A percentile compares a stretch with the other conserved stretches of the same genome.
Conservation (phyloP, 495 filamentous ascomycete species). For the Trichocladium uniseriatum region DNA sequence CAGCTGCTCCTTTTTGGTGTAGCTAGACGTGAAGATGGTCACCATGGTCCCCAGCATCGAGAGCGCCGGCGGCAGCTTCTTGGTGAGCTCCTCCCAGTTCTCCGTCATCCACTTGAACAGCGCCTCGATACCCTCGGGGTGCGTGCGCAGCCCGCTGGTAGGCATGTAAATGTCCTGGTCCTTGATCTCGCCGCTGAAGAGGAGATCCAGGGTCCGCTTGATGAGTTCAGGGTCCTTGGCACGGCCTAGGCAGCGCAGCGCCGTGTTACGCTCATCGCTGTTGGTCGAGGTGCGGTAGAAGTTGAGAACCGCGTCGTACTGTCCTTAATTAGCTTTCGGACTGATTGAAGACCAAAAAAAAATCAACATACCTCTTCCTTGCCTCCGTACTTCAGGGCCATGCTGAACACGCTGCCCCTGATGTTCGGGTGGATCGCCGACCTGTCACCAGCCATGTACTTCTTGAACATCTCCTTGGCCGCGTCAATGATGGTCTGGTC, state of each 20-base stretch:
- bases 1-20: constrained; percentile 66
- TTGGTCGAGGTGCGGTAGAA: constrained; percentile 79
- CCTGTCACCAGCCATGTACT: constrained; percentile 56
- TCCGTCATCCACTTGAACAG: constrained; percentile 75
- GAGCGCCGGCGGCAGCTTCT: constrained; percentile 70
- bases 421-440: constrained; percentile 67
- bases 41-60: constrained; percentile 82
- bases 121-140: constrained; percentile 67
- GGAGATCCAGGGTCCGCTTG: constrained; percentile 64
- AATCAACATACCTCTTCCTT: constrained; percentile 52
- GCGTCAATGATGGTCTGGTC: constrained; percentile 53
- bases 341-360: background rate
- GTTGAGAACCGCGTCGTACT: constrained; percentile 72
- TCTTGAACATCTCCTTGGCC: constrained; percentile 65
- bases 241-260: constrained; percentile 75
- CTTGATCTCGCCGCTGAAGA: constrained; percentile 77
- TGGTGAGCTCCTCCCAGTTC: constrained; percentile 74
- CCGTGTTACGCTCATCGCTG: constrained; percentile 92
- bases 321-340: constrained; percentile 1
- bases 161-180: constrained; percentile 94
- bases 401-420: constrained; percentile 58
- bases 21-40: constrained; percentile 71
- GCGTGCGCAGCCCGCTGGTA: constrained; percentile 64
- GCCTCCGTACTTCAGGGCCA: constrained; percentile 63
- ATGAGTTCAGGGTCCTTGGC: constrained; percentile 71